Percentiles rank a stretch among this genome's conserved stretches.
Evolutionary conservation across 129 eudicot genomes (phyloP).

Genomic region (Chrysanthemum seticuspe): DNA sequence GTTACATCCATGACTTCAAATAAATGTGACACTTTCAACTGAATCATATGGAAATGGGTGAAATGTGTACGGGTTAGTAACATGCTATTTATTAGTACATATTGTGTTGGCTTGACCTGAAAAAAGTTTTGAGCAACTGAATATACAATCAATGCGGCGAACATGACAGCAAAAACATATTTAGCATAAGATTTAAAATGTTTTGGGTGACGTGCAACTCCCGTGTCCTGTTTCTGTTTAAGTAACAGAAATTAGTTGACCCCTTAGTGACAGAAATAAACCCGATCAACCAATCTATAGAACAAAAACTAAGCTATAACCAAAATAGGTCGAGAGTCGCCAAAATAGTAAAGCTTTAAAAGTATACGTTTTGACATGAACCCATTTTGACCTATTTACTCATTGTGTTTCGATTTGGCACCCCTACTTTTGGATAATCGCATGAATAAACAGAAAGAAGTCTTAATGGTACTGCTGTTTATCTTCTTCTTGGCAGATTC

Average conservation of each 20-base stretch:
- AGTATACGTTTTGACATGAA: not conserved
- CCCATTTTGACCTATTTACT: not conserved
- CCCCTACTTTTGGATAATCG: no score
- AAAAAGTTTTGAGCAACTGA: no score
- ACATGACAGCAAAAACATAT: not conserved
- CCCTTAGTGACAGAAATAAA: not conserved
- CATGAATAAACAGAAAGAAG: no score
- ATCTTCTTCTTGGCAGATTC: constrained; percentile 35
- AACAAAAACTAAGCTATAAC: not conserved
- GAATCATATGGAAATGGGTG: not conserved
- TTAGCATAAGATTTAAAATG: not conserved
- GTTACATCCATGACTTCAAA: no score
- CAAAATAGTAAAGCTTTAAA: not conserved
- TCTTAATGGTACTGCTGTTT: not conserved
- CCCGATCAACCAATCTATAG: not conserved
- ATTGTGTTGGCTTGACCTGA: no score
- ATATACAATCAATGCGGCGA: not conserved
- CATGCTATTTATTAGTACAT: no score
- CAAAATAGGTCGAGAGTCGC: not conserved
- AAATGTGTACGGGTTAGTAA: no score
- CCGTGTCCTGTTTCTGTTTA: not conserved
- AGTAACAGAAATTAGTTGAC: not conserved
- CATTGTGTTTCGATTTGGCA: no score
- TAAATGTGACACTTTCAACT: not conserved
- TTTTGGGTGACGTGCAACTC: not conserved